Evolutionary conservation across 352 stramenopile genomes (phyloP), one percentile per base, ranked within the genome.

Genomic region (Phytophthora meadii): DNA sequence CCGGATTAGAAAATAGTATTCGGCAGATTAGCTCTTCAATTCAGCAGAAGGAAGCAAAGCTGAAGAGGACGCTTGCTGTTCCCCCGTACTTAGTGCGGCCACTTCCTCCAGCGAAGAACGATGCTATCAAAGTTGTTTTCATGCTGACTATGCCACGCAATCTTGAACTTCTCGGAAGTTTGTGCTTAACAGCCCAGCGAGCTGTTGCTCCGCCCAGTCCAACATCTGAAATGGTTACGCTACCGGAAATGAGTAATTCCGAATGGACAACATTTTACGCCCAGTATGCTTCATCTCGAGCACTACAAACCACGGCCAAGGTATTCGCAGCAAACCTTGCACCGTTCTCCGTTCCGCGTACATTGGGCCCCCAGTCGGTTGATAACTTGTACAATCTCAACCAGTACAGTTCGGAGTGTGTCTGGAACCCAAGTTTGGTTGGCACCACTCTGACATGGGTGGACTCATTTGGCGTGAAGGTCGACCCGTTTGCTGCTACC

Each of bases 401-500:
- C n/a, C 52, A 79, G 28, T 58, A 70, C 25, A 60, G 47, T 0
- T 45, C 17, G 0, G 39, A 68, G 9, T 89, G 81, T 39, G 54
- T 87, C 6, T 88, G 77, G 77, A 70, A 74, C 57, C 83, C 77
- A 4, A 42, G 11, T 0, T 51, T 78, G 2, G 4, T 7, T 5
- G 62, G 54, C 0, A 79, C 61, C 8, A 8, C 46, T 9, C 22
- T 82, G 5, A 64, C 57, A 1, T 90, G 80, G 81, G 66, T 22
- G 5, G 61, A 74, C 28, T 39, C 30, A 1, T 37, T 15, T 5
- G 71, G 64, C 3, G 24, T n/a, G 0, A 59, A 64, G 8, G 15
- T 81, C 2, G 76, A 88, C 54, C 80, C 84, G 9, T 90, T 84
- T 51, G 36, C 15, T 39, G 79, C 77, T 32, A 50, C 62, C 1